These are phyloP conservation scores for Cordyceps farinosa DNA, from an alignment of 2,329 filamentous ascomycete species.

Conservation along the genomic window DNA sequence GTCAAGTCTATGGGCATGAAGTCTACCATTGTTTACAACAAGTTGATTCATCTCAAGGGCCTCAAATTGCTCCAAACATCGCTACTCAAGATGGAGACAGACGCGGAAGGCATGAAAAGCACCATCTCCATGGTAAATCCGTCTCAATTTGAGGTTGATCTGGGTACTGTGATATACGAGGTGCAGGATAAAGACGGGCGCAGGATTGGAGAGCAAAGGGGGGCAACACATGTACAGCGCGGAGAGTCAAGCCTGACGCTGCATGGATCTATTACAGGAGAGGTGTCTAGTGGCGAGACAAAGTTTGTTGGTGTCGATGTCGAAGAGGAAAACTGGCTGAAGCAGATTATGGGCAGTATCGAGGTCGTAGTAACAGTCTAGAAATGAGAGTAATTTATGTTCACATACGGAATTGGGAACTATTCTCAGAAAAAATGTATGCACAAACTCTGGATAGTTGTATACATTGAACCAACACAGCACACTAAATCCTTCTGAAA, in stretches of 20 bases:
- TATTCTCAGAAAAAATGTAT: background rate
- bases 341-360: background rate
- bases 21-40: constrained; percentile 12
- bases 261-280: background rate
- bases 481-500: background rate
- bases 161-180: constrained; percentile 11
- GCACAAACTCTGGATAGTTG: background rate
- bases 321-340: constrained; percentile 13
- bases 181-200: constrained; percentile 7
- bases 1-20: constrained; percentile 14
- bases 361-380: background rate
- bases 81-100: background rate
- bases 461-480: background rate
- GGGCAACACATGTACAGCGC: background rate
- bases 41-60: constrained; percentile 4
- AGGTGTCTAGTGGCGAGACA: background rate
- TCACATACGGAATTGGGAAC: background rate
- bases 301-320: constrained; percentile 13
- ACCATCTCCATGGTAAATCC: constrained; percentile 2
- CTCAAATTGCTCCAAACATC: background rate
- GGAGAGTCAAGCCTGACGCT: constrained; percentile 1
- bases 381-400: background rate
- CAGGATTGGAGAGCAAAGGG: constrained; percentile 5
- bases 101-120: background rate
- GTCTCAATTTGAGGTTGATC: constrained; percentile 15